A percentile compares a stretch with the other conserved stretches of the same genome.
Conservation (phyloP, 371 early-diverging fungal genomes). For the Vairimorpha necatrix region DNA sequence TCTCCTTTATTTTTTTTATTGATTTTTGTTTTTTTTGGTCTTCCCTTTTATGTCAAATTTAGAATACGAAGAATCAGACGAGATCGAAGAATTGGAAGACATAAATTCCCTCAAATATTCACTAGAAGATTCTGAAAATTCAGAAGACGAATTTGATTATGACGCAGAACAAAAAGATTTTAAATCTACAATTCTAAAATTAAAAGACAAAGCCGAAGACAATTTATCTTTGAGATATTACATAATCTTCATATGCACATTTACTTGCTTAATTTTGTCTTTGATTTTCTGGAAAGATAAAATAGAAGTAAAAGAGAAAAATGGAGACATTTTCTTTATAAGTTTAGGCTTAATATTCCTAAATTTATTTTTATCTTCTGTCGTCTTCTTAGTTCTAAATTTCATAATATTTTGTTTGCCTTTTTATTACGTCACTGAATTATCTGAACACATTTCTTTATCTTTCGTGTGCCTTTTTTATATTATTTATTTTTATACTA, state of each 20-base stretch:
- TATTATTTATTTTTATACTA: neutral
- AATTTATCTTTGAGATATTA: slow-evolving; percentile 16
- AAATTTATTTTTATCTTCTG: neutral
- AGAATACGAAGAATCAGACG: neutral
- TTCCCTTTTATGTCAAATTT: neutral
- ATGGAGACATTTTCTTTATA: neutral
- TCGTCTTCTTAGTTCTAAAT: slow-evolving; percentile 14
- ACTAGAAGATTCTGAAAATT: neutral
- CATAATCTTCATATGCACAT: neutral
- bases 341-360: slow-evolving; percentile 2
- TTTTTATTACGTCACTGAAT: slow-evolving; percentile 47
- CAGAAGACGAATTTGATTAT: neutral
- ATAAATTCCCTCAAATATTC: neutral
- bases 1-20: neutral
- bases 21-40: neutral
- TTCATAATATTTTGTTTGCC: slow-evolving; percentile 19
- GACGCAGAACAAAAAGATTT: neutral
- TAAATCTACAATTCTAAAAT: neutral
- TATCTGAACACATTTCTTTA: slow-evolving; percentile 42
- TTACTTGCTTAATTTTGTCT: neutral
- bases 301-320: slow-evolving; percentile 17
- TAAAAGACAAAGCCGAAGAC: slow-evolving; percentile 3
- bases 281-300: slow-evolving; percentile 7
- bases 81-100: neutral
- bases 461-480: neutral